Conservation (phyloP, 2,329 filamentous ascomycete genomes). For the Fusarium albidum region DNA sequence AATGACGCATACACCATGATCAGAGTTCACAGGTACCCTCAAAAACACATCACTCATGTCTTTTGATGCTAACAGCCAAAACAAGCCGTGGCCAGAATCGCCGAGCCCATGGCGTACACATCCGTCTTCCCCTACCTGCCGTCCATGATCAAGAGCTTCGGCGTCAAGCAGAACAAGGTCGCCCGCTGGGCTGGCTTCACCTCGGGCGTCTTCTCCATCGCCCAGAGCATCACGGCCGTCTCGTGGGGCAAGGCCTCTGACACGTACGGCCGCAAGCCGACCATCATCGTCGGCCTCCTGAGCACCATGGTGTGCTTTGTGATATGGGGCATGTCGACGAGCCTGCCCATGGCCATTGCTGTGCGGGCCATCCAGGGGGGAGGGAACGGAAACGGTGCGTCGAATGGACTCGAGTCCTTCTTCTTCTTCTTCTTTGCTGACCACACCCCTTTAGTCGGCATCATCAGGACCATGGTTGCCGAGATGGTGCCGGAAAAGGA, state of each 20-base stretch:
- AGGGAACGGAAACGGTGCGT: slow-evolving; percentile 82
- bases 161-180: slow-evolving; percentile 73
- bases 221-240: slow-evolving; percentile 76
- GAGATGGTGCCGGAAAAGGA: slow-evolving; percentile 90
- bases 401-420: too few species aligned
- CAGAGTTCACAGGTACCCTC: slow-evolving; percentile 25
- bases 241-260: slow-evolving; percentile 83
- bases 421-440: too few species aligned
- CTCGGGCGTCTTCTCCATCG: slow-evolving; percentile 75
- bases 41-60: slow-evolving; percentile 10
- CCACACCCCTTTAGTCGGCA: slow-evolving; percentile 70
- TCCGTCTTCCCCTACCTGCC: slow-evolving; percentile 76
- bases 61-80: slow-evolving; percentile 46
- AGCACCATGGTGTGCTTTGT: slow-evolving; percentile 85
- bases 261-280: slow-evolving; percentile 79
- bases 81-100: slow-evolving; percentile 78
- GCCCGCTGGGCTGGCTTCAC: slow-evolving; percentile 84
- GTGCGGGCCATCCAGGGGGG: slow-evolving; percentile 82
- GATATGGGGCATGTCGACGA: slow-evolving; percentile 84
- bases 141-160: slow-evolving; percentile 85
- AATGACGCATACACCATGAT: slow-evolving; percentile 15
- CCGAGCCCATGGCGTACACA: slow-evolving; percentile 77
- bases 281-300: slow-evolving; percentile 76
- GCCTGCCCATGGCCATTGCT: slow-evolving; percentile 79
- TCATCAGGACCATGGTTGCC: slow-evolving; percentile 89